Base-by-base conservation (phyloP, 148 eudicot genomes). In the Rhododendron mucronatum region DNA sequence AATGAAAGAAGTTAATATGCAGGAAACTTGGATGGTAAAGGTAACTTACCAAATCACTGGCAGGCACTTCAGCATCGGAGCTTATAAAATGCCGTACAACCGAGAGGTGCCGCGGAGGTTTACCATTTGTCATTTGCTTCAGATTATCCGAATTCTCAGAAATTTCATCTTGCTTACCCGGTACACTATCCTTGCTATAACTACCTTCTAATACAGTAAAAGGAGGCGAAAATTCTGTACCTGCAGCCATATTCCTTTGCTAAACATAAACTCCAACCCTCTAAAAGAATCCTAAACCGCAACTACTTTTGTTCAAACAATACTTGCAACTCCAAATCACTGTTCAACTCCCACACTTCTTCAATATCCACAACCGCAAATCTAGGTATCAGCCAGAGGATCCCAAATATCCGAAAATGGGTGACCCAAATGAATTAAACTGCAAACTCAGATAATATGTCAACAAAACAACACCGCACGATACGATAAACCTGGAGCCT, bases 71-170 rank as follows among this genome's bases (percentile, higher is more conserved):
- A 12, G 88, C 39, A 53, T 91, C 82, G 33, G 94, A 88, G 88
- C 90, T 92, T 80, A 92, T 82, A 15, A 93, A 92, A 91, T 91
- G 95, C 6, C 90, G 92, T 33, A 91, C 94, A 9, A 93, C 89
- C 3, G 97, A 90, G 44, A 91, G 84, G 48, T 94, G 93, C 85
- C 92, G 88, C 4, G 96, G 98, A n/a, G 96, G 98, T 84, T 89
- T 94, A n/a, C 89, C 92, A 78, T 89, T 90, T 69, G 84, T 87
- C 37, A 86, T 81, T 74, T 91, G 94, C 88, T 86, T 94, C 89
- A 89, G 74, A 35, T 85, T 82, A 74, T 92, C 91, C 2, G 86
- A 84, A 83, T 85, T 88, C 45, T 90, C 94, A 16, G 88, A 89
- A 35, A 63, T 77, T 30, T 88, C 93, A 90, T 91, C 95, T 44